Evolutionary conservation across 176 grass and related monocot genomes (phyloP), one percentile per base, ranked within the genome.

Genomic region (Bromus sterilis): DNA sequence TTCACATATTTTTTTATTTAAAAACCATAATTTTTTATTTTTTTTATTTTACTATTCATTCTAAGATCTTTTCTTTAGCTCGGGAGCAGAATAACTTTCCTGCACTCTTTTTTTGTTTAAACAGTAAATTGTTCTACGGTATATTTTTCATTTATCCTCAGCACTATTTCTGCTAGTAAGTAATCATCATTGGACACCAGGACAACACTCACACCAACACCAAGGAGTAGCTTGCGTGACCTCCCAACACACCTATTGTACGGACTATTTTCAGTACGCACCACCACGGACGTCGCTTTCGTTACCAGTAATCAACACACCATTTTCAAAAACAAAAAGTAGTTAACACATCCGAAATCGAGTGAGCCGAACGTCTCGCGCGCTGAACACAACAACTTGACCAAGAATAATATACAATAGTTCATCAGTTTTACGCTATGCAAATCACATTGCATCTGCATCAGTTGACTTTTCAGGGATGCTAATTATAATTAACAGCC

Each of bases 141-240:
- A n/a, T n/a, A n/a, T n/a, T n/a, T n/a, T n/a, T n/a, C n/a, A n/a
- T n/a, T n/a, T n/a, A n/a, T n/a, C n/a, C n/a, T n/a, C n/a, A n/a
- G n/a, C n/a, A 55, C 34, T 80, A 12, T 86, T 86, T 64, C 43
- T 23, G 66, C 76, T 23, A n/a, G n/a, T n/a, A n/a, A n/a, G n/a
- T n/a, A 53, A 74, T 49, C n/a, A 21, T 2, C 15, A 8, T 43
- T 9, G 74, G 25, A 26, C 6, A 23, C 13, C 6, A 29, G 3
- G 40, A 10, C 13, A 29, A 29, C 40, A 46, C 6, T 28, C 24
- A 64, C 61, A 64, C 15, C 30, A 4, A 5, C 36, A 41, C 12
- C 10, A 11, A 16, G 61, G 24, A 32, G 64, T 83, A 43, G 86
- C 77, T 83, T 78, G 66, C 25, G 44, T n/a, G 4, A 30, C 46